Evolutionary conservation across 2,329 filamentous ascomycete genomes (phyloP), one percentile per base, ranked within the genome.

Genomic region (Cercospora zeina): DNA sequence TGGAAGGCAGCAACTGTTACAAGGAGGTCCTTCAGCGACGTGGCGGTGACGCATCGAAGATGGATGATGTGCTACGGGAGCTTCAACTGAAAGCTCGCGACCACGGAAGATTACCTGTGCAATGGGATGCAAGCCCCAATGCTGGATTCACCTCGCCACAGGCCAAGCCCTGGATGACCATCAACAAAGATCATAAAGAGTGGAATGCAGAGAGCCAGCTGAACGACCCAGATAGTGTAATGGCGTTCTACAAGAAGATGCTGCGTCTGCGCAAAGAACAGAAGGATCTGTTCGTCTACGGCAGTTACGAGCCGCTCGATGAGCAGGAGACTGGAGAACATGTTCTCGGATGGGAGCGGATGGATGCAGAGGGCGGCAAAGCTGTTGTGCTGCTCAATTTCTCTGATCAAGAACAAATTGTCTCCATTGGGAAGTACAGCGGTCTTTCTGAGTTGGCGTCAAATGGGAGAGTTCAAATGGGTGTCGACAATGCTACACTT

Each of bases 51-150:
- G 42, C 16, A 16, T 37, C 37, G 9, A 51, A 42, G 11, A 63
- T 64, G 55, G 57, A 13, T 7, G 63, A 61, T 54, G 65, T 63
- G 10, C 14, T 65, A 13, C 19, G 53, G 27, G 61, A 65, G 11
- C 50, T 57, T 21, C 59, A 59, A 39, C 16, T 39, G 16, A 66
- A 62, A 30, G 58, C 58, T 19, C 57, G 66, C 42, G 66, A 68
- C 49, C 58, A 90, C 69, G 81, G 85, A 8, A 80, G 88, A n/a
- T 81, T 85, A 3, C 88, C 88, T 0, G 85, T 90, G 77, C 85
- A 87, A 65, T 90, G 88, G 88, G 80, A 81, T 60, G 78, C 73
- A 0, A 62, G 53, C 16, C 75, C 76, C 0, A 79, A 86, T 65
- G 85, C 84, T 0, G 88, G 88, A 1, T 90, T 90, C 75, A 86